phyloP scores from a whole-genome alignment of 495 filamentous ascomycete species.

The Rostrohypoxylon terebratum region DNA sequence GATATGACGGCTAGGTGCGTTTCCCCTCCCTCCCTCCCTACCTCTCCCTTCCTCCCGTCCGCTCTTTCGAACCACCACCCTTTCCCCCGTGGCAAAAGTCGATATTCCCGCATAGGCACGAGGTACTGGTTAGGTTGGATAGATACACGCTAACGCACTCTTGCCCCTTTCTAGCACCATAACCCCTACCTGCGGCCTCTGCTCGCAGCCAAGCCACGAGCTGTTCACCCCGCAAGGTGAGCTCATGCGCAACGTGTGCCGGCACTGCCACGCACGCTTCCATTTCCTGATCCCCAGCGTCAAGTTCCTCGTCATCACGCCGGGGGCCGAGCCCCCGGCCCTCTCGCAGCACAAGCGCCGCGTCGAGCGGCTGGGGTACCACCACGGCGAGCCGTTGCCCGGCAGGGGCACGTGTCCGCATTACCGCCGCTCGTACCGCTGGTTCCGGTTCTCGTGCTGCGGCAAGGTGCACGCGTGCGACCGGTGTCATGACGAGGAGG shows the following conservation, averaged over 20 bases:
- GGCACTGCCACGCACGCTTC: constrained; percentile 86
- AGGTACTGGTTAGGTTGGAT: neutral
- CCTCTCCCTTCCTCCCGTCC: neutral
- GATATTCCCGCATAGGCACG: neutral
- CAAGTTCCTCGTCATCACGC: constrained; percentile 79
- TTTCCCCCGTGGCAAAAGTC: neutral
- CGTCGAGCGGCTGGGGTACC: constrained; percentile 81
- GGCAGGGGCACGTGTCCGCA: constrained; percentile 79
- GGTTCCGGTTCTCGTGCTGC: constrained; percentile 80
- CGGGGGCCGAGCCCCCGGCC: constrained; percentile 57
- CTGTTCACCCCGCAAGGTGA: constrained; percentile 80
- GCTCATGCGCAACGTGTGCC: constrained; percentile 79
- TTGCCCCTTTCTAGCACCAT: constrained; percentile 59
- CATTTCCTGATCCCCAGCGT: constrained; percentile 84
- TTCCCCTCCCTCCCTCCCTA: constrained; percentile 2
- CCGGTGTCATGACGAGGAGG: constrained; percentile 80
- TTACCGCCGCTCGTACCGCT: constrained; percentile 83
- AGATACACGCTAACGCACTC: neutral
- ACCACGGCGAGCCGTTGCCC: constrained; percentile 82
- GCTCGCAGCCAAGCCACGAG: constrained; percentile 77
- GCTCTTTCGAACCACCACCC: neutral
- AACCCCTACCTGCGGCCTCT: constrained; percentile 86
- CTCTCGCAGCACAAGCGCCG: constrained; percentile 63
- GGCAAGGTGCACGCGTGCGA: constrained; percentile 79
- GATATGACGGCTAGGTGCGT: constrained; percentile 82